Evolutionary conservation across 1,284 basidiomycete genomes (phyloP), one percentile per base, ranked within the genome.

Genomic region (Boletellus sp.): DNA sequence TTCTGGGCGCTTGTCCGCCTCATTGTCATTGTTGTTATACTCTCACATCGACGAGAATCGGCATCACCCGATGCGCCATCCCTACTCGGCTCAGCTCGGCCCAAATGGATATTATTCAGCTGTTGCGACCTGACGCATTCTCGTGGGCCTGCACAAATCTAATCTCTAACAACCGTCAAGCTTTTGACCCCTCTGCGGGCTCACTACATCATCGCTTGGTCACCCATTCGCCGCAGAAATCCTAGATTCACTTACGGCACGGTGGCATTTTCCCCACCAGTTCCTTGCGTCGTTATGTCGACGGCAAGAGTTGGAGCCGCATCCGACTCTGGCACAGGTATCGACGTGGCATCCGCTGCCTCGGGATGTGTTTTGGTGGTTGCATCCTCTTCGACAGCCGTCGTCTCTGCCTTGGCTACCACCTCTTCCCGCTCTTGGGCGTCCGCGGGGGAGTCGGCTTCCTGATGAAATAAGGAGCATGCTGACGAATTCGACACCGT

Each of bases 361-460:
- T 51, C 47, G 5, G 50, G 10, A 30, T 43, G 33, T 10, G 35
- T 18, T 22, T 51, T 51, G 0, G 38, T n/a, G 35, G 35, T n/a
- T 19, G 47, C 48, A 19, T 11, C 32, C 22, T 53, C 45, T 18
- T 44, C 43, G 44, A 21, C 19, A 16, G 49, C 19, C 19, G 47
- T 32, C 24, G n/a, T 35, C 21, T 48, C 45, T 8, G 26, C 45
- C 44, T 48, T 44, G n/a, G 49, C 54, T 37, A 55, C 53, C 16
- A 18, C 54, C 39, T 62, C 62, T 45, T 72, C 67, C 19, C 37
- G 53, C 45, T 53, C 57, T 49, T 69, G 57, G 24, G 70, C 60
- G 22, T 68, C 62, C 24, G 56, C 66, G 11, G 71, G 69, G 44
- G 70, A 64, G 50, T 70, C 71, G 18, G 48, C 44, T 21, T 55